These are phyloP conservation scores for Stephanodiscus minutulus DNA, from an alignment of 108 stramenopile species.

Conservation along the genomic window DNA sequence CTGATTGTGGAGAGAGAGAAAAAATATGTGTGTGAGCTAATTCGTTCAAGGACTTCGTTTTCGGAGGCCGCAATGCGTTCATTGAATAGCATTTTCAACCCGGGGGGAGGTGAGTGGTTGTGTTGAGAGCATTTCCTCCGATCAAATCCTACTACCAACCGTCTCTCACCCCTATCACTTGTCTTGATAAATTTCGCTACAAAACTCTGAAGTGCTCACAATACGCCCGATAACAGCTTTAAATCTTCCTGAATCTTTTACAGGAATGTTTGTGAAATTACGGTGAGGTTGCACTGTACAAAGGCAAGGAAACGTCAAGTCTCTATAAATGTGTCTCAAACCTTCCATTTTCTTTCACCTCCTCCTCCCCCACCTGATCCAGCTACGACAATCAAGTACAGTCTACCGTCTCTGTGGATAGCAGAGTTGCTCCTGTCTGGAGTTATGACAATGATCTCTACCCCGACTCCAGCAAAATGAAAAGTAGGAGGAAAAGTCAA, in stretches of 20 bases:
- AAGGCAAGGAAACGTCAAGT: not conserved
- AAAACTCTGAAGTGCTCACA: slow-evolving; percentile 48
- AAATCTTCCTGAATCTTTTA: slow-evolving; percentile 77
- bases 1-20: slow-evolving; percentile 27
- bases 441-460: slow-evolving; percentile 25
- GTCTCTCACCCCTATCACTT: not conserved
- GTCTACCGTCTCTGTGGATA: slow-evolving; percentile 51
- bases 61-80: slow-evolving; percentile 58
- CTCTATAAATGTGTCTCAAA: not conserved
- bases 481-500: slow-evolving; percentile 3
- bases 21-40: slow-evolving; percentile 13
- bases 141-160: not conserved
- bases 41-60: slow-evolving; percentile 51
- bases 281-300: slow-evolving; percentile 12
- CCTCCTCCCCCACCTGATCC: not conserved
- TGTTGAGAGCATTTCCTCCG: not conserved
- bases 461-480: not conserved
- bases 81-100: slow-evolving; percentile 61
- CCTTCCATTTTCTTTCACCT: not conserved
- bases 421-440: slow-evolving; percentile 77
- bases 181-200: not conserved
- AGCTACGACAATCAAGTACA: slow-evolving; percentile 49
- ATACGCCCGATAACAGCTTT: slow-evolving; percentile 79
- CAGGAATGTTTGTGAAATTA: slow-evolving; percentile 75
- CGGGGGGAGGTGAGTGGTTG: slow-evolving; percentile 53